phyloP scores from a whole-genome alignment of 1,284 basidiomycete genomes.

The Coriolopsis trogii region DNA sequence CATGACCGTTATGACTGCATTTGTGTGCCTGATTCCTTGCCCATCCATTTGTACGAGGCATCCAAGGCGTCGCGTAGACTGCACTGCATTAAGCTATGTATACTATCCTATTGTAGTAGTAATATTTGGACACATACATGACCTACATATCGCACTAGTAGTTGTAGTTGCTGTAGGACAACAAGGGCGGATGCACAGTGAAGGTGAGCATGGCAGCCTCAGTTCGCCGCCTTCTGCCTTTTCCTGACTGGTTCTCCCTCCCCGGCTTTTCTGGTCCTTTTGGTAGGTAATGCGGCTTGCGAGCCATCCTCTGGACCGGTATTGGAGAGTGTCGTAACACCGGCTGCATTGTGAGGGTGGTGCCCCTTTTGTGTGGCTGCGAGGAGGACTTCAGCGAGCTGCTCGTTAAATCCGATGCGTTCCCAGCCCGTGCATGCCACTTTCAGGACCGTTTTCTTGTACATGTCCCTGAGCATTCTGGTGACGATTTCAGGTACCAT shows the following conservation, averaged over 20 bases:
- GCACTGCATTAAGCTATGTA: constrained; percentile 15
- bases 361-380: not conserved
- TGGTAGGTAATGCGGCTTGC: no score
- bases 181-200: no score
- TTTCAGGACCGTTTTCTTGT: constrained; percentile 14
- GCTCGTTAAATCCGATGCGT: constrained; percentile 18
- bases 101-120: constrained; percentile 4
- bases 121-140: no score
- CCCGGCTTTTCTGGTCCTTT: no score
- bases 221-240: no score
- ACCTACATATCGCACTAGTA: no score
- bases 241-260: no score
- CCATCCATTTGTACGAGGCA: not conserved
- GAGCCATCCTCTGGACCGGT: no score
- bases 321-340: not conserved
- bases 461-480: constrained; percentile 17
- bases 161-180: no score
- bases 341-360: not conserved
- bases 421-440: constrained; percentile 22
- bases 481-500: constrained; percentile 12
- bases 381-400: constrained; percentile 6
- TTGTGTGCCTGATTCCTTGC: no score
- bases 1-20: constrained; percentile 10
- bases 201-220: no score
- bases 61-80: not conserved